A percentile compares a stretch with the other conserved stretches of the same genome.
Conservation (phyloP, 768 basidiomycete species). For the Phaffia tasmanica region DNA sequence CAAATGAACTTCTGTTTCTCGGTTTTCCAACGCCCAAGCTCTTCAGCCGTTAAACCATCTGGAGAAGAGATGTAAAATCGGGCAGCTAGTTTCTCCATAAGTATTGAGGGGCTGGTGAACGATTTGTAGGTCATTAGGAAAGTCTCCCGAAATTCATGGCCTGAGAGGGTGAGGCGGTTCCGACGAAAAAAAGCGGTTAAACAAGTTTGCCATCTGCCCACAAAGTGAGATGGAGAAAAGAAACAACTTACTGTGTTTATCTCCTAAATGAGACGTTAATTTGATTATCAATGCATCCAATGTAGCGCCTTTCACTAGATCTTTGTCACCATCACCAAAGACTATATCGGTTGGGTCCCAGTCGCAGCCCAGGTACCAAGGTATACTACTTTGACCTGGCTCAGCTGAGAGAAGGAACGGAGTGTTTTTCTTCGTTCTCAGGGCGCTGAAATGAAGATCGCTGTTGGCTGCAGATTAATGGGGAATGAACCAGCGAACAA, state of each 20-base stretch:
- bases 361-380: slow-evolving; percentile 78
- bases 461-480: slow-evolving; percentile 16
- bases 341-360: slow-evolving; percentile 69
- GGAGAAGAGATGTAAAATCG: slow-evolving; percentile 74
- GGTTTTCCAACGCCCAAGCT: slow-evolving; percentile 67
- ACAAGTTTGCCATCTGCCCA: neutral
- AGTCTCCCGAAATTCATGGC: slow-evolving; percentile 68
- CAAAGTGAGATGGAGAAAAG: neutral
- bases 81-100: slow-evolving; percentile 67
- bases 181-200: neutral
- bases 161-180: slow-evolving; percentile 37
- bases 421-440: slow-evolving; percentile 2
- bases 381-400: slow-evolving; percentile 33
- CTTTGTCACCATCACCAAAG: slow-evolving; percentile 59
- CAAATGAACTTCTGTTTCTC: slow-evolving; percentile 79
- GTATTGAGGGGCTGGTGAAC: slow-evolving; percentile 69
- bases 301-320: slow-evolving; percentile 70
- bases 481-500: slow-evolving; percentile 6
- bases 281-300: slow-evolving; percentile 75
- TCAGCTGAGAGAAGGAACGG: slow-evolving; percentile 9
- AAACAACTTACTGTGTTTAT: slow-evolving; percentile 58
- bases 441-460: too few relatives aligned
- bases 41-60: slow-evolving; percentile 48
- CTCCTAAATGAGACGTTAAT: slow-evolving; percentile 65
- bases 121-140: slow-evolving; percentile 96